Evolutionary conservation across 2,329 filamentous ascomycete species (phyloP), one percentile per base, ranked within the genome.

Genomic region (Fusarium mundagurra): DNA sequence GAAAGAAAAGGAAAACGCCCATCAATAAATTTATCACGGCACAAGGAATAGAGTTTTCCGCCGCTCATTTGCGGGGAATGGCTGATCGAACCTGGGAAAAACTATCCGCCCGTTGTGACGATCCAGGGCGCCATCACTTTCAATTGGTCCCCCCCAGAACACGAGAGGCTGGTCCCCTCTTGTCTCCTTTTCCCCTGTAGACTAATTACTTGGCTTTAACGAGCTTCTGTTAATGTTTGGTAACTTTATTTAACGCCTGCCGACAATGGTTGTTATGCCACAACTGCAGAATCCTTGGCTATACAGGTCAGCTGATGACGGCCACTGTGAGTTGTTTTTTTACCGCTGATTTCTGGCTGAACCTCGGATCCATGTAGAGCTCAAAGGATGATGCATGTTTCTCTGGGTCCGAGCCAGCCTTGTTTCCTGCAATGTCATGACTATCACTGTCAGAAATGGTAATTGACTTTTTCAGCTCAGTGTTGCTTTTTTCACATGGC

Each of bases 271-370:
- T 5, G 17, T 47, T 14, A 36, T 31, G 67, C 67, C 68, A 71
- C 68, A 71, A 71, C 68, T 67, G 68, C 11, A 38, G 17, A 8
- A 67, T 61, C 61, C 68, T 67, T 71, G 67, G 53, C 59, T 44
- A 29, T 63, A 53, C 13, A 38, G 29, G 33, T 70, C 66, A 70
- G 66, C 67, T 64, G 44, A 64, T 47, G 34, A 18, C 16, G 29
- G 29, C 22, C 33, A 47, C 13, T 29, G 14, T 51, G 51, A 44
- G 45, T 44, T 67, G 64, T 45, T 18, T 31, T 53, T 53, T 53
- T 27, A 20, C 50, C 31, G 33, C 50, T 53, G 50, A 36, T 34
- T 51, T 45, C 44, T 45, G 43, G 44, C 27, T 54, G 38, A 38
- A 39, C 22, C 5, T 16, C 24, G 20, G n/a, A 45, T n/a, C 39